Base-by-base conservation (phyloP, 495 filamentous ascomycete genomes). In the Cenococcum geophilum region DNA sequence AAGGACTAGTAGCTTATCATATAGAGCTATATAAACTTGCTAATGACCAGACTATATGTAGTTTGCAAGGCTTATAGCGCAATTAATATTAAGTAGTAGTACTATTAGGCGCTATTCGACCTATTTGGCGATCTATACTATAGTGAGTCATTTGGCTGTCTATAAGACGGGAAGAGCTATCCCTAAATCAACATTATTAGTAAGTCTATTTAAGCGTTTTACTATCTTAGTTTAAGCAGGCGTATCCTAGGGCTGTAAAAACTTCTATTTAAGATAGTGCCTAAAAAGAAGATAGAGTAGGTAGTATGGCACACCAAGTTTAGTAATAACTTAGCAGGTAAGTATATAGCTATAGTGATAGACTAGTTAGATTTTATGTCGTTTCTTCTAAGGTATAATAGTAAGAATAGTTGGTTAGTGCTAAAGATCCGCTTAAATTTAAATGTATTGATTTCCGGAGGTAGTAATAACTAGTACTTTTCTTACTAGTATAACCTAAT, bases 151-250 rank as follows among this genome's bases (percentile, higher is more conserved):
- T 55, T 55, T 42, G 40, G 40, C 8, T 57, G 54, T 40, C 27
- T 57, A 0, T 18, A 14, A 20, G 27, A 23, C 56, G 40, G 43
- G 21, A 34, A 45, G 49, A 72, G 73, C 51, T 70, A 55, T 51
- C 61, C 58, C 59, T 73, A 57, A 70, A 63, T 73, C 43, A 65
- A 66, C 18, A 70, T 72, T 6, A 68, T 77, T 21, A 20, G 22
- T 8, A 10, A 52, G 23, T 52, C 49, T 16, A 74, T 73, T 6
- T 11, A 65, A 22, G 55, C 55, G 12, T 50, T 49, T 21, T 37
- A 18, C 32, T 40, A 18, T 34, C 47, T 16, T 18, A 54, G 4
- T 0, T 27, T 58, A 18, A 36, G 20, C 21, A 14, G 59, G 55
- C 23, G 45, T n/a, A 62, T 36, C 35, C 63, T 21, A n/a, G 61